These are phyloP conservation scores for Sporothrix brunneoviolacea DNA, from an alignment of 2,329 filamentous ascomycete species.

Conservation along the genomic window DNA sequence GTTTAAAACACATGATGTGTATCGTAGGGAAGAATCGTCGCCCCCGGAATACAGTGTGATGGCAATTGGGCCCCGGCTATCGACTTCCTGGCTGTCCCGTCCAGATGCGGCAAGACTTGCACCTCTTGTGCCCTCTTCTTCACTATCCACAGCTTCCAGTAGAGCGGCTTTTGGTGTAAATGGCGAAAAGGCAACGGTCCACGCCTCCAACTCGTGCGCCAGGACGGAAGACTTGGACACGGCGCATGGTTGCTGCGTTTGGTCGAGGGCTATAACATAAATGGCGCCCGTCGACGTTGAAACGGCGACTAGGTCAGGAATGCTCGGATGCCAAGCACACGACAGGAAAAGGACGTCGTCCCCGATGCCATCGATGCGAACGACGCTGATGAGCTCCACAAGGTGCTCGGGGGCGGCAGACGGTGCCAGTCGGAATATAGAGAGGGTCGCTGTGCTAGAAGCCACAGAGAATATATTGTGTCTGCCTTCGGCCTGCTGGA, in stretches of 20 bases:
- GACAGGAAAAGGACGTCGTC: constrained; percentile 61
- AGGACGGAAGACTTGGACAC: constrained; percentile 34
- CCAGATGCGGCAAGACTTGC: neutral
- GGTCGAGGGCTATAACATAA: constrained; percentile 44
- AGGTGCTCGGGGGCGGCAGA: constrained; percentile 20
- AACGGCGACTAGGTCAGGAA: constrained; percentile 52
- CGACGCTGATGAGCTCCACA: constrained; percentile 38
- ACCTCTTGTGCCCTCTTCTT: neutral
- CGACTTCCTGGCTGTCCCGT: neutral
- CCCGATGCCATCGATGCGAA: constrained; percentile 43
- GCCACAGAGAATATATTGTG: constrained; percentile 62
- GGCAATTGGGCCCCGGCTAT: constrained; percentile 13
- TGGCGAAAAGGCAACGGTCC: constrained; percentile 60
- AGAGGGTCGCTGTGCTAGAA: constrained; percentile 67
- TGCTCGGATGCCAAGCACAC: constrained; percentile 63
- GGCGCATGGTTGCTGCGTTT: constrained; percentile 32
- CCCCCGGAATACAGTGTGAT: constrained; percentile 61
- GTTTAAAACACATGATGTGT: constrained; percentile 24
- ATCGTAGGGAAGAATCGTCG: constrained; percentile 62
- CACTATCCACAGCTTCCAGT: neutral
- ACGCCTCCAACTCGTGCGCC: constrained; percentile 59
- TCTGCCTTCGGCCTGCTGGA: constrained; percentile 47
- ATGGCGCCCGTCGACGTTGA: constrained; percentile 66
- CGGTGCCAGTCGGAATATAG: constrained; percentile 53
- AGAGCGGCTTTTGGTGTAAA: neutral